Evolutionary conservation across 805 yeast species (phyloP).

Genomic region (Wilhelminamyces savonicus): DNA sequence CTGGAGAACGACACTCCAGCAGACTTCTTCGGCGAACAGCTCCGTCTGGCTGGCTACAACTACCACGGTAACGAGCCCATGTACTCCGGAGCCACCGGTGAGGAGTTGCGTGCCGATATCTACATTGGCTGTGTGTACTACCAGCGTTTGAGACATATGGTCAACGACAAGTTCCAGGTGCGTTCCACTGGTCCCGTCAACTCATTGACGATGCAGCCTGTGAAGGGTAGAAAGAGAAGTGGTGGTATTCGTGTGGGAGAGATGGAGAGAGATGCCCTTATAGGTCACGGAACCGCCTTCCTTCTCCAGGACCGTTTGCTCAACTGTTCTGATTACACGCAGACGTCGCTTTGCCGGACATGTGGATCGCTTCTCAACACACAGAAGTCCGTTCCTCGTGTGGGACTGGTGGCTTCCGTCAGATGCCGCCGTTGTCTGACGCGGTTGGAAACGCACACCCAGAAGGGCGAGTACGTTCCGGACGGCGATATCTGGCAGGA

Average conservation of each 20-base stretch:
- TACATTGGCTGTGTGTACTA: conserved; percentile 96
- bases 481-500: conserved; percentile 92
- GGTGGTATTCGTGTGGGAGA: conserved; percentile 99
- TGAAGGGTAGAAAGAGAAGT: conserved; percentile 95
- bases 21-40: conserved; percentile 94
- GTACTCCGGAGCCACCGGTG: conserved; percentile 98
- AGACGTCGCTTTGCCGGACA: conserved; percentile 79
- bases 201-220: conserved; percentile 97
- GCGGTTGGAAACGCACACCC: conserved; percentile 52
- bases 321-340: conserved; percentile 94
- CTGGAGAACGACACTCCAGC: conserved; percentile 93
- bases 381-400: conserved; percentile 84
- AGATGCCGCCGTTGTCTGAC: conserved; percentile 91
- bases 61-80: conserved; percentile 98
- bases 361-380: conserved; percentile 93
- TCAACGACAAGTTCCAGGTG: conserved; percentile 98
- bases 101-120: conserved; percentile 92
- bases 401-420: conserved; percentile 71
- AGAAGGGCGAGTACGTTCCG: conserved; percentile 44
- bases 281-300: conserved; percentile 97
- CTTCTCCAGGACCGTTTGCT: conserved; percentile 88
- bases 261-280: conserved; percentile 98
- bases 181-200: conserved; percentile 98
- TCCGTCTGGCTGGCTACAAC: conserved; percentile 82
- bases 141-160: conserved; percentile 99